These are phyloP conservation scores for Thalassiosira oceanica DNA, from an alignment of 352 stramenopile genomes.

Conservation along the genomic window DNA sequence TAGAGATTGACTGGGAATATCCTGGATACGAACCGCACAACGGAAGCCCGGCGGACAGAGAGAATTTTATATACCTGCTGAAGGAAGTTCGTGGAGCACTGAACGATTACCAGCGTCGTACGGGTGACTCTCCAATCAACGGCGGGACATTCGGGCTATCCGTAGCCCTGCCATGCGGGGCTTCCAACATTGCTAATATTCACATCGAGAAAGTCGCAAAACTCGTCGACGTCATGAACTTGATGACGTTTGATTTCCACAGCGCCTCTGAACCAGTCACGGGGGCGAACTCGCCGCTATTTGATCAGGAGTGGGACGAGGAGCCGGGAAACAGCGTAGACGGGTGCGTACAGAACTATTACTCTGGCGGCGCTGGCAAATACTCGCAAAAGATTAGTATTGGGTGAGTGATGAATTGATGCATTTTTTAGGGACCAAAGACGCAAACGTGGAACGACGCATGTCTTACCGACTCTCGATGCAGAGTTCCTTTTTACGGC, in stretches of 20 bases:
- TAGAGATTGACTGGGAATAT: slow-evolving; percentile 36
- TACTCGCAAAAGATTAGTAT: slow-evolving; percentile 41
- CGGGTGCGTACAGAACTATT: slow-evolving; percentile 45
- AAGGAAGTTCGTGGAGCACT: slow-evolving; percentile 19
- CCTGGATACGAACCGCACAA: slow-evolving; percentile 19
- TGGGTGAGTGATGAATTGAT: too few relatives aligned
- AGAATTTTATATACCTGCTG: slow-evolving; percentile 28
- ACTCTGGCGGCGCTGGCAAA: slow-evolving; percentile 13
- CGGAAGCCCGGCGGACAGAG: slow-evolving; percentile 18
- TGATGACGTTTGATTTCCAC: slow-evolving; percentile 38
- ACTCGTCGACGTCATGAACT: slow-evolving; percentile 20
- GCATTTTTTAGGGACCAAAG: background rate
- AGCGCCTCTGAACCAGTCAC: slow-evolving; percentile 10
- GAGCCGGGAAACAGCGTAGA: slow-evolving; percentile 19
- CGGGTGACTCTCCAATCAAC: slow-evolving; percentile 1
- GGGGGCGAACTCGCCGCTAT: slow-evolving; percentile 27
- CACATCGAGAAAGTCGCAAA: slow-evolving; percentile 8
- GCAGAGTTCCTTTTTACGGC: slow-evolving; percentile 44
- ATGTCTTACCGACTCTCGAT: too few relatives aligned
- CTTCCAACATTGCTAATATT: slow-evolving; percentile 10
- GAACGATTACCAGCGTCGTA: slow-evolving; percentile 8
- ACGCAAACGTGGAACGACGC: background rate
- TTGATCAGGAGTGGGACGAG: slow-evolving; percentile 21
- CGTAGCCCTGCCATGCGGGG: slow-evolving; percentile 18
- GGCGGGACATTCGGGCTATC: slow-evolving; percentile 20